Percentiles rank a stretch among this genome's conserved stretches.
These are phyloP conservation scores for Pleochaeta shiraiana DNA, from an alignment of 2,329 filamentous ascomycete genomes.

Conservation along the genomic window DNA sequence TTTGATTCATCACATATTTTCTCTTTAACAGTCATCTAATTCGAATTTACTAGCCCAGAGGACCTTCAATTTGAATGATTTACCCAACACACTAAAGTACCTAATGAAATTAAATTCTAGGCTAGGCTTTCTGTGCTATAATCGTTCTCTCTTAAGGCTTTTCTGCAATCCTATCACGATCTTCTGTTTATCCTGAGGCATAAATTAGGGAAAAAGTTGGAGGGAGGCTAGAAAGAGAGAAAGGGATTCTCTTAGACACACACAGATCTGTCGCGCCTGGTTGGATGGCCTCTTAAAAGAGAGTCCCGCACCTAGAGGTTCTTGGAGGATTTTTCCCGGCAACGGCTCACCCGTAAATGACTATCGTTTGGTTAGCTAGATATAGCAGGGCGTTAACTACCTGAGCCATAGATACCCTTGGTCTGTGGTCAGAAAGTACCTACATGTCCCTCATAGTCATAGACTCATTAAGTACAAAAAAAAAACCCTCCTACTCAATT, in stretches of 20 bases:
- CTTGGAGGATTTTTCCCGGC: background rate
- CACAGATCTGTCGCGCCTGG: background rate
- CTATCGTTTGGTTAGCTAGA: background rate
- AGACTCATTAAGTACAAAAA: background rate
- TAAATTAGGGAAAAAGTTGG: background rate
- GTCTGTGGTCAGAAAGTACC: background rate
- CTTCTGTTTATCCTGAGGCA: background rate
- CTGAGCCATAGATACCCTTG: background rate
- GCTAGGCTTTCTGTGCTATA: background rate
- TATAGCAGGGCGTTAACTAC: background rate
- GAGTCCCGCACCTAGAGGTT: background rate
- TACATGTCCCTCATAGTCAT: background rate
- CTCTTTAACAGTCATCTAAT: background rate
- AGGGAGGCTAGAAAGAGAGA: background rate
- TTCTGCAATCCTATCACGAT: background rate
- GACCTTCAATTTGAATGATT: background rate
- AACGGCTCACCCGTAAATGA: background rate
- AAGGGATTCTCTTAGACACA: background rate
- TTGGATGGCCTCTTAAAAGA: background rate
- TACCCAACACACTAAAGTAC: background rate
- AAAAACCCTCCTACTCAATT: no score
- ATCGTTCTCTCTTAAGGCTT: constrained; percentile 5
- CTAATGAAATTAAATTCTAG: background rate
- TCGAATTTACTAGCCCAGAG: background rate
- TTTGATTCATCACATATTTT: background rate